phyloP scores from a whole-genome alignment of 768 basidiomycete genomes.

The Epithele typhae region DNA sequence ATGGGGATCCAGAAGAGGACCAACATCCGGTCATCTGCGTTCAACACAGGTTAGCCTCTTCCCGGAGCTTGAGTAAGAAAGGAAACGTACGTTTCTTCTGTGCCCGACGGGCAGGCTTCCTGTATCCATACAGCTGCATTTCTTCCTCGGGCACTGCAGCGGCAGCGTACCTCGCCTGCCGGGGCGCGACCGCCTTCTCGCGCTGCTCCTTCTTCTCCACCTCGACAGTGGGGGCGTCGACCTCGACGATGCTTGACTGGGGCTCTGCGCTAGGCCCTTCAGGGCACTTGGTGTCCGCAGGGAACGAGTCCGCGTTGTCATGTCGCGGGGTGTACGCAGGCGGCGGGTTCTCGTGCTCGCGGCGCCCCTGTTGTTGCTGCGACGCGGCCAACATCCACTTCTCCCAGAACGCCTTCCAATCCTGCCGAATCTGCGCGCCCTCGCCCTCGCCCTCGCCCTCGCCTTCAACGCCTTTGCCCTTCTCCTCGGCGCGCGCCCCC shows the following conservation, averaged over 20 bases:
- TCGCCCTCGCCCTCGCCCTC: conserved; percentile 19
- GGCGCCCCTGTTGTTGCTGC: conserved; percentile 41
- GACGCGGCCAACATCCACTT: conserved; percentile 60
- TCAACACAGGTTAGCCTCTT: not conserved
- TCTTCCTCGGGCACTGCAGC: conserved; percentile 58
- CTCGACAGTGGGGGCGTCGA: conserved; percentile 21
- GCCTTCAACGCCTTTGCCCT: not conserved
- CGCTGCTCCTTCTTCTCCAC: conserved; percentile 15
- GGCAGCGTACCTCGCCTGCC: conserved; percentile 40
- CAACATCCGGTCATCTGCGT: conserved; percentile 76
- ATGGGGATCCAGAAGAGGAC: conserved; percentile 85
- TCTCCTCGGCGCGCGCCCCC: conserved; percentile 32
- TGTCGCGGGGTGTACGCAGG: conserved; percentile 68
- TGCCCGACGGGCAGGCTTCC: conserved; percentile 38
- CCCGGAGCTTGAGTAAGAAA: conserved; percentile 1
- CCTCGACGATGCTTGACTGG: conserved; percentile 3
- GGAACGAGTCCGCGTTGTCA: conserved; percentile 16
- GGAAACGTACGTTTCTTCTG: conserved; percentile 64
- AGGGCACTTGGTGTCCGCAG: conserved; percentile 12
- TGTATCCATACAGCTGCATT: conserved; percentile 64
- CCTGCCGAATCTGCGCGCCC: conserved; percentile 34
- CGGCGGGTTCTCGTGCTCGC: conserved; percentile 52
- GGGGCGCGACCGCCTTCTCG: conserved; percentile 18
- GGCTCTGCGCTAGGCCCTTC: not conserved
- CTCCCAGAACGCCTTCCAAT: conserved; percentile 70